phyloP scores from a whole-genome alignment of 1,284 basidiomycete species.

The Boletellus sp. region DNA sequence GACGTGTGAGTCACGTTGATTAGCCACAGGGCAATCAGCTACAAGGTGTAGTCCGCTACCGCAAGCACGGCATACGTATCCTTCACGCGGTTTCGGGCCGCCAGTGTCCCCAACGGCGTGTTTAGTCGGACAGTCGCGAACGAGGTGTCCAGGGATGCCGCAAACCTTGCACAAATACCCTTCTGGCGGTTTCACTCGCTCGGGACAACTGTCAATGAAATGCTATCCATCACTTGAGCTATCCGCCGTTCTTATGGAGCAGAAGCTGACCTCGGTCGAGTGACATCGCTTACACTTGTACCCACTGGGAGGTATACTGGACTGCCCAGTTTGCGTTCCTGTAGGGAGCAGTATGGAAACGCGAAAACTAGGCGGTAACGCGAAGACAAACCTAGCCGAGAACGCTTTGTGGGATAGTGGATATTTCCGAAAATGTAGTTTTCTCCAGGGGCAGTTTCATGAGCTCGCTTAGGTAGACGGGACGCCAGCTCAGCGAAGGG shows the following conservation, averaged over 20 bases:
- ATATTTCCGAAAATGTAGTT: slow-evolving; percentile 70
- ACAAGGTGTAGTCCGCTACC: slow-evolving; percentile 81
- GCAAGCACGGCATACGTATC: slow-evolving; percentile 86
- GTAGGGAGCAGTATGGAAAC: neutral
- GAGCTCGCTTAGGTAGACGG: slow-evolving; percentile 49
- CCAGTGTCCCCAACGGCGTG: slow-evolving; percentile 74
- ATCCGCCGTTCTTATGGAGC: neutral
- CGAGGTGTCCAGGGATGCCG: slow-evolving; percentile 74
- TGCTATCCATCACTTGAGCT: slow-evolving; percentile 46
- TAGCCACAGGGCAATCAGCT: slow-evolving; percentile 79
- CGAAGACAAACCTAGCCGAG: slow-evolving; percentile 44
- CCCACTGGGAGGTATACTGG: slow-evolving; percentile 59
- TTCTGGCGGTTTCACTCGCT: slow-evolving; percentile 71
- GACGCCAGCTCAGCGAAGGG: slow-evolving; percentile 54
- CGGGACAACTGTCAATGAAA: slow-evolving; percentile 73
- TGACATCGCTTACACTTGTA: slow-evolving; percentile 79
- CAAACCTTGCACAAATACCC: slow-evolving; percentile 86
- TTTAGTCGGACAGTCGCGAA: slow-evolving; percentile 82
- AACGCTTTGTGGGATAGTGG: slow-evolving; percentile 53
- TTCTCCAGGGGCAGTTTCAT: slow-evolving; percentile 46
- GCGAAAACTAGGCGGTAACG: neutral
- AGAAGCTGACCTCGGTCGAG: slow-evolving; percentile 57
- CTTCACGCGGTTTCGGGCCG: slow-evolving; percentile 73
- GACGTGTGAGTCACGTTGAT: slow-evolving; percentile 37
- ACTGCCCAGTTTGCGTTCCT: slow-evolving; percentile 36